Conservation (phyloP, 805 yeast species). For the Myxozyma sirexii region DNA sequence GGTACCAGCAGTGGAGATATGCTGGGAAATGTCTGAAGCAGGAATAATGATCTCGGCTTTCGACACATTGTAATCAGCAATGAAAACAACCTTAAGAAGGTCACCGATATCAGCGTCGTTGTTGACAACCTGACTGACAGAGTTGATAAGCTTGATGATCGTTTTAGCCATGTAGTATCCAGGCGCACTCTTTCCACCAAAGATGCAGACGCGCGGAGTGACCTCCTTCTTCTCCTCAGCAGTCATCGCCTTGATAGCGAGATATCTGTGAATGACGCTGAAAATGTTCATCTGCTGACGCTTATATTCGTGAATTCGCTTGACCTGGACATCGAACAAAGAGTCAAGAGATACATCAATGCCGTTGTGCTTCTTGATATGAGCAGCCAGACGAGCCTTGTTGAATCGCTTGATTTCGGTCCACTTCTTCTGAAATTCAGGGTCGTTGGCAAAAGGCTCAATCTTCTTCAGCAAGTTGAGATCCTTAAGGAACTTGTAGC, state of each 20-base stretch:
- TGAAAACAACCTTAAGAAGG: slow-evolving; percentile 79
- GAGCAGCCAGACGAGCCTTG: slow-evolving; percentile 65
- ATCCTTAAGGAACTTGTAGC: slow-evolving; percentile 68
- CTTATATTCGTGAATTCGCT: slow-evolving; percentile 93
- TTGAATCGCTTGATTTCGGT: slow-evolving; percentile 67
- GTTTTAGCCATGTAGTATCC: slow-evolving; percentile 95
- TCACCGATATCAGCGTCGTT: slow-evolving; percentile 73
- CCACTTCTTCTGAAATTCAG: slow-evolving; percentile 71
- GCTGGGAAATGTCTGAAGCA: slow-evolving; percentile 88
- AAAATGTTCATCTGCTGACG: slow-evolving; percentile 92
- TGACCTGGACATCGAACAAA: slow-evolving; percentile 88
- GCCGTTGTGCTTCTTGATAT: slow-evolving; percentile 66
- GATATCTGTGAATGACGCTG: slow-evolving; percentile 82
- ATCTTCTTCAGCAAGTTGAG: slow-evolving; percentile 67
- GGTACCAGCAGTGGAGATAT: slow-evolving; percentile 95
- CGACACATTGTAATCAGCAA: slow-evolving; percentile 91
- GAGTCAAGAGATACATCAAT: slow-evolving; percentile 71
- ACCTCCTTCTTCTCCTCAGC: slow-evolving; percentile 62
- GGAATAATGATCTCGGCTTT: slow-evolving; percentile 91
- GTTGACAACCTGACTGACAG: slow-evolving; percentile 80
- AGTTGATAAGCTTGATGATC: slow-evolving; percentile 80
- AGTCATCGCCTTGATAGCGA: slow-evolving; percentile 70
- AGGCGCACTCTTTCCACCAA: slow-evolving; percentile 98
- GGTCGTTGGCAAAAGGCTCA: slow-evolving; percentile 68
- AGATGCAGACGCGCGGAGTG: slow-evolving; percentile 74